These are phyloP conservation scores for Plasmodium yoelii DNA, from an alignment of 169 alveolate species.

Conservation along the genomic window DNA sequence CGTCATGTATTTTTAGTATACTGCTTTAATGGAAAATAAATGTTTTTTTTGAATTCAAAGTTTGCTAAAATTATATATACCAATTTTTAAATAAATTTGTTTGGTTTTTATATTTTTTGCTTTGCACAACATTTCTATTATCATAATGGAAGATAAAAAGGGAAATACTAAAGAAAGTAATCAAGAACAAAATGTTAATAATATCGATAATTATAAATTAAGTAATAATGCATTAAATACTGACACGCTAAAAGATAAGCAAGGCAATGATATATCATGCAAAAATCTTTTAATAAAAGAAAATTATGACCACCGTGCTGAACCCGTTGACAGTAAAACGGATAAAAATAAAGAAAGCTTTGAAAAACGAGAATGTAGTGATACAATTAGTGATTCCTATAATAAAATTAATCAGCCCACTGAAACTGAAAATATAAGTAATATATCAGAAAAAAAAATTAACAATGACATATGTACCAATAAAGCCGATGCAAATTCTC, in stretches of 20 bases:
- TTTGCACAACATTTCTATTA: no score
- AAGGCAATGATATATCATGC: conserved; percentile 8
- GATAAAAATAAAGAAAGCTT: conserved; percentile 1
- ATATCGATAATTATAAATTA: conserved; percentile 39
- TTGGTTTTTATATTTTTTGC: no score
- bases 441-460: not conserved
- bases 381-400: not conserved
- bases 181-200: conserved; percentile 1
- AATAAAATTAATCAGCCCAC: not conserved
- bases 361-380: conserved; percentile 24
- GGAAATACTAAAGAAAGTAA: conserved; percentile 6
- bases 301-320: conserved; percentile 22
- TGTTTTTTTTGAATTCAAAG: no score
- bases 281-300: conserved; percentile 20
- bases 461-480: conserved; percentile 3
- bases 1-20: no score
- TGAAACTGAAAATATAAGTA: conserved; percentile 8
- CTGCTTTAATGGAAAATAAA: no score
- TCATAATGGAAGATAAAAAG: conserved; percentile 19
- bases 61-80: no score
- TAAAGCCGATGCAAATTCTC: not conserved
- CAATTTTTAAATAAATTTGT: no score
- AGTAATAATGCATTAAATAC: conserved; percentile 10
- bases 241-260: conserved; percentile 17
- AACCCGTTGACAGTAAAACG: not conserved